Evolutionary conservation across 176 grass and related monocot genomes (phyloP), one percentile per base, ranked within the genome.

Genomic region (Rhipidocladum racemiflorum): DNA sequence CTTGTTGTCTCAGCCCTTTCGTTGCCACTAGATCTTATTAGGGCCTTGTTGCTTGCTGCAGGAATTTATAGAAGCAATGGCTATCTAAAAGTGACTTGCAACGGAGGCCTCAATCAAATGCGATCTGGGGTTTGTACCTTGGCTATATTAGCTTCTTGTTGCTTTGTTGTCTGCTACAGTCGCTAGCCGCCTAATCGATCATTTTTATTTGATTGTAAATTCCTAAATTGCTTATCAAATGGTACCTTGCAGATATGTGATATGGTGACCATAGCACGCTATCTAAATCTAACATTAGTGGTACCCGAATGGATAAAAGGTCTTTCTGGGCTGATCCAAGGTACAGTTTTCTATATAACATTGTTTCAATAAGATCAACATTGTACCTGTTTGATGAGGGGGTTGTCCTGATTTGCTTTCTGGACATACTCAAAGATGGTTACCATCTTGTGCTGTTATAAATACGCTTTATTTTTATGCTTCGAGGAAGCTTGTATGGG

Each of bases 71-170:
- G 25, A 88, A 95, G 88, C 79, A 98, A 98, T 67, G 95, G 95
- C 17, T 98, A 95, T 74, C 79, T 94, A 48, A 62, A 30, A 28
- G 90, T 95, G 35, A 94, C 92, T 24, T 94, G 90, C 90, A 95
- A 98, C n/a, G 95, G 95, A 35, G 95, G 95, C 23, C 86, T 95
- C 46, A 98, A 98, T 82, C 95, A 98, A 85, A 98, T 98, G 95
- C n/a, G n/a, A 75, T 88, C 95, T 66, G 95, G 92, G 85, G 95
- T 95, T 70, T 70, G 86, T 92, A 64, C 54, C 82, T 82, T 32
- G 68, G 67, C 51, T 77, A 29, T 38, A 40, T 0, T 74, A 25
- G 6, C 20, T 72, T 71, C 27, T 28, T 17, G 17, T 72, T 56
- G 15, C n/a, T 17, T 45, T 7, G 28, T 70, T 13, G 25, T 4